Evolutionary conservation across 192 early-diverging fungal genomes (phyloP).

Genomic region (Thamnidium elegans): DNA sequence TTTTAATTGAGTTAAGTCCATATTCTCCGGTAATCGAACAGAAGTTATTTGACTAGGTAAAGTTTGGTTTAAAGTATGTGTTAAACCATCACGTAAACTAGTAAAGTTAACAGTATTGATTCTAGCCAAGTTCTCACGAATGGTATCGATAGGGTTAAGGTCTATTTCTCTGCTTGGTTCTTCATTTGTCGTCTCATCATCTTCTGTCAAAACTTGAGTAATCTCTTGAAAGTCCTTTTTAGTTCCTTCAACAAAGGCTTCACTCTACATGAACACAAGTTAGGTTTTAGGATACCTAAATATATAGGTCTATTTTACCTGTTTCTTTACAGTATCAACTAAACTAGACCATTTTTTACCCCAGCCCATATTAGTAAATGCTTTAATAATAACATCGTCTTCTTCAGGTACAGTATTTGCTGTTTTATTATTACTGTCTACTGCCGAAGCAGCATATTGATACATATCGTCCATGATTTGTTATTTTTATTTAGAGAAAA

Average conservation of each 20-base stretch:
- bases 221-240: constrained; percentile 51
- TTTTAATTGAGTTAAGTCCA: constrained; percentile 28
- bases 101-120: constrained; percentile 9
- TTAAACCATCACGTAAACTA: constrained; percentile 3
- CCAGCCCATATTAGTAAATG: constrained; percentile 31
- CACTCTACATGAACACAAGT: constrained; percentile 16
- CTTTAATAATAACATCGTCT: constrained; percentile 32
- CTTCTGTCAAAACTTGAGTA: constrained; percentile 44
- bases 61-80: constrained; percentile 7
- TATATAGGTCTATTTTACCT: constrained; percentile 15
- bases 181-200: constrained; percentile 19
- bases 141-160: neutral
- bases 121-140: neutral
- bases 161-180: neutral
- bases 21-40: constrained; percentile 29
- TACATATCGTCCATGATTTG: constrained; percentile 37
- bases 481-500: neutral
- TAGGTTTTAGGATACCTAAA: neutral
- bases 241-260: constrained; percentile 48
- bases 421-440: constrained; percentile 20
- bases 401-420: constrained; percentile 11
- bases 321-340: constrained; percentile 34
- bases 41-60: constrained; percentile 2
- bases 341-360: constrained; percentile 22
- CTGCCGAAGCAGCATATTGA: constrained; percentile 31